phyloP scores from a whole-genome alignment of 257 asterid species.

The Nicotiana obtusifolia region DNA sequence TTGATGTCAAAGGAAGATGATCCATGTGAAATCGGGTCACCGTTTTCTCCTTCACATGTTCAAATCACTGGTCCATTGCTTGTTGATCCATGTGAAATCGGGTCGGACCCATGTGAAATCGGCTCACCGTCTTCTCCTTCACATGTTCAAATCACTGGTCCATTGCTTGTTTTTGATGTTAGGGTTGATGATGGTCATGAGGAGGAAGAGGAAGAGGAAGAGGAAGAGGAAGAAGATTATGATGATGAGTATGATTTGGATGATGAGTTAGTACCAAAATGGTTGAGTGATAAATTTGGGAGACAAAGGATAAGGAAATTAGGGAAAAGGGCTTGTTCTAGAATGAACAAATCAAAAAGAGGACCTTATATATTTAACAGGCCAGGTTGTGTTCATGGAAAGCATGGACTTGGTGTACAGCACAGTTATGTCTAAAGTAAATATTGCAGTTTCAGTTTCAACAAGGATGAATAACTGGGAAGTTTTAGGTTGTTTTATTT shows the following conservation, averaged over 20 bases:
- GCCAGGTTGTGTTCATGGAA: conserved; percentile 57
- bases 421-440: conserved; percentile 18
- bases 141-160: conserved; percentile 4
- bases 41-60: conserved; percentile 8
- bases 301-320: conserved; percentile 64
- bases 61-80: conserved; percentile 8
- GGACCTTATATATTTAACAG: conserved; percentile 39
- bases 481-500: conserved; percentile 11
- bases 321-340: conserved; percentile 60
- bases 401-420: conserved; percentile 42
- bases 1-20: conserved; percentile 12
- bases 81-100: conserved; percentile 2
- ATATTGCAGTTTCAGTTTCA: background rate
- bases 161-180: conserved; percentile 20
- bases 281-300: conserved; percentile 48
- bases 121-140: conserved; percentile 21
- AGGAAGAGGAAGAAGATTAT: conserved; percentile 19
- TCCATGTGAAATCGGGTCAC: conserved; percentile 17
- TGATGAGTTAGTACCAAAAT: conserved; percentile 74
- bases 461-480: background rate
- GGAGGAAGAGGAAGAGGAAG: conserved; percentile 18
- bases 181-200: conserved; percentile 4
- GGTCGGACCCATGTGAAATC: conserved; percentile 8
- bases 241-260: conserved; percentile 37
- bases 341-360: conserved; percentile 40